Conservation (phyloP, 805 yeast species). For the Metschnikowia kofuensis region DNA sequence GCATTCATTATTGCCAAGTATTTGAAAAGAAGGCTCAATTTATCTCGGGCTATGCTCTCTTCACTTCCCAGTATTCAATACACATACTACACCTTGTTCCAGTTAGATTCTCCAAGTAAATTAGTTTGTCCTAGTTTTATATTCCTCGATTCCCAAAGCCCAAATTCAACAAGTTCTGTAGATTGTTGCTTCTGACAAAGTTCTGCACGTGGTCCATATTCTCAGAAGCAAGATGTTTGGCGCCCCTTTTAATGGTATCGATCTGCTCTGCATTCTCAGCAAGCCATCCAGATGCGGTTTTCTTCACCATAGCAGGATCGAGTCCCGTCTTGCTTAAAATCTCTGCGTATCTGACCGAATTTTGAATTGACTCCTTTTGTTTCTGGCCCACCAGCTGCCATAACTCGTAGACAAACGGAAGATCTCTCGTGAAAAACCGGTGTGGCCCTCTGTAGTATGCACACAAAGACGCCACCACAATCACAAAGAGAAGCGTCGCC, state of each 20-base stretch:
- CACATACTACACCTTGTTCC: no score
- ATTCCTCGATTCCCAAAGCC: background rate
- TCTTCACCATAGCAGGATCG: slow-evolving; percentile 3
- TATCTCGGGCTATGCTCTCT: no score
- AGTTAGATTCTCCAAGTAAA: no score
- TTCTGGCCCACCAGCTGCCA: slow-evolving; percentile 9
- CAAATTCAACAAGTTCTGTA: background rate
- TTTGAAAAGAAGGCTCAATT: no score
- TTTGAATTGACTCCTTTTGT: slow-evolving; percentile 2
- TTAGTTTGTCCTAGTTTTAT: no score
- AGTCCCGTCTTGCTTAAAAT: slow-evolving; percentile 1
- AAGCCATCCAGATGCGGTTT: slow-evolving; percentile 5
- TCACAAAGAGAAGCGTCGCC: slow-evolving; percentile 1
- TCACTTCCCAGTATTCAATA: no score
- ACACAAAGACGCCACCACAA: background rate
- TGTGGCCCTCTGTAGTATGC: slow-evolving; percentile 13
- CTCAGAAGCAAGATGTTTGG: slow-evolving; percentile 4
- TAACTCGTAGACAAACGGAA: slow-evolving; percentile 4
- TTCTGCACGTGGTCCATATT: slow-evolving; percentile 4
- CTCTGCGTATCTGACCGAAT: slow-evolving; percentile 1
- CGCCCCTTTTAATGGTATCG: slow-evolving; percentile 6
- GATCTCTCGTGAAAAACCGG: slow-evolving; percentile 10
- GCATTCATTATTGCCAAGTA: no score
- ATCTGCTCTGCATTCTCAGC: slow-evolving; percentile 8
- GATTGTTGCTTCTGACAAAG: background rate